Base-by-base conservation (phyloP, 805 yeast species). In the Candida takata region DNA sequence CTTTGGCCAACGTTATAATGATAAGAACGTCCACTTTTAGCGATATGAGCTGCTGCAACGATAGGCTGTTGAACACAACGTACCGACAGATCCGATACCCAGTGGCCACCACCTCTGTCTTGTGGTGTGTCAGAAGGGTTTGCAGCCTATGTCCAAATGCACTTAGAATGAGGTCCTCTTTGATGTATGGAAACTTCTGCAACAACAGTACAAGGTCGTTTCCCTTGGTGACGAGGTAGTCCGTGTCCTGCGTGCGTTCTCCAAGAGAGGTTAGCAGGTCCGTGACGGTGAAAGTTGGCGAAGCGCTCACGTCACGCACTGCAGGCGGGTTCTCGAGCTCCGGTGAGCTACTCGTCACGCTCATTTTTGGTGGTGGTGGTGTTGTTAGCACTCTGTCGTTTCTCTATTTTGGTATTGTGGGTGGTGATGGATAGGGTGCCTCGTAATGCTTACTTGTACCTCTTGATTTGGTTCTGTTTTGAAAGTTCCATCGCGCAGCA, bases 41-140 rank as follows among this genome's bases (percentile, higher is more conserved):
- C 11, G 67, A 64, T 8, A 74, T 61, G 43, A 87, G 60, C 3
- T 67, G 57, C n/a, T 61, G 56, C 6, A 85, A 51, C 3, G 87
- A 73, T 6, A 70, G 71, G 11, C 64, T 52, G 41, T 73, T 73
- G 24, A 70, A 69, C 14, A 82, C 62, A 13, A 84, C 63, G 44
- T 81, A 71, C 13, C 96, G 63, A 16, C 86, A 69, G 1, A 86
- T 67, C 33, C 95, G 65, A 55, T 77, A 86, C 0, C 88, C 95
- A 3, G 86, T 70, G 0, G 88, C 82, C 7, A 79, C 67, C 1
- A 84, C 80, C 38, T 75, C 78, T 20, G 77, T 67, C 31, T 72
- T 68, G 6, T 64, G 65, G 47, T 74, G 77, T 19, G 74, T 61
- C 15, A 88, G 56, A 52, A 86, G 63, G 15, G 69, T 67, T 47